Evolutionary conservation across 1,139 yeast genomes (phyloP).

Genomic region (Maudiozyma humilis): DNA sequence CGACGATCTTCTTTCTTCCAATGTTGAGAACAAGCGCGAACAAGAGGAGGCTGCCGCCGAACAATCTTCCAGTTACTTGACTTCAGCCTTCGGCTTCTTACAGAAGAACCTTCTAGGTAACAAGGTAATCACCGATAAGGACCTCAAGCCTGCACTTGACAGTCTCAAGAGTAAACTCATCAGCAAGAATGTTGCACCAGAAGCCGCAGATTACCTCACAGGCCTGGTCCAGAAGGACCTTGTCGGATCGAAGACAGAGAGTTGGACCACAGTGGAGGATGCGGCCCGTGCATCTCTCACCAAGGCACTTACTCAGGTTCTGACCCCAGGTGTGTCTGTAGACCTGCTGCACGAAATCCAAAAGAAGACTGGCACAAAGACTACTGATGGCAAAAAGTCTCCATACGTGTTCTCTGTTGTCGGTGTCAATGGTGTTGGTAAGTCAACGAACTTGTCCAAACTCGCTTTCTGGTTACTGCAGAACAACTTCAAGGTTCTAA

Average conservation of each 20-base stretch:
- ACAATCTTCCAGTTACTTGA: conserved; percentile 14
- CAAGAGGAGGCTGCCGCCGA: conserved; percentile 31
- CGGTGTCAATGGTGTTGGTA: conserved; percentile 97
- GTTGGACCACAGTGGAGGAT: conserved; percentile 54
- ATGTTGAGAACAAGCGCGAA: conserved; percentile 24
- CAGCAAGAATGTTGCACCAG: conserved; percentile 44
- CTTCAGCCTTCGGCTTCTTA: conserved; percentile 45
- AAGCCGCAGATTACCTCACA: conserved; percentile 52
- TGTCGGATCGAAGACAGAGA: conserved; percentile 57
- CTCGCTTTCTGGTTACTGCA: conserved; percentile 92
- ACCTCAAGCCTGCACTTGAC: conserved; percentile 45
- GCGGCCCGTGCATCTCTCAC: conserved; percentile 61
- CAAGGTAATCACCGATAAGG: conserved; percentile 45
- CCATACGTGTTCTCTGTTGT: conserved; percentile 95
- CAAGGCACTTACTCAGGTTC: conserved; percentile 67
- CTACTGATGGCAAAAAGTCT: conserved; percentile 31
- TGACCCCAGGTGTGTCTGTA: conserved; percentile 89
- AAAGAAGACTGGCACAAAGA: conserved; percentile 31
- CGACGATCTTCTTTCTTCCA: conserved; percentile 24
- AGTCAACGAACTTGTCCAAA: conserved; percentile 89
- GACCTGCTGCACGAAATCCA: conserved; percentile 81
- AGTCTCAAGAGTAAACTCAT: conserved; percentile 46
- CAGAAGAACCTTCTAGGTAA: conserved; percentile 51
- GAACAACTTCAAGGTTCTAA: conserved; percentile 75
- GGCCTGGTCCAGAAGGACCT: conserved; percentile 51